Base-by-base conservation (phyloP, 2,329 filamentous ascomycete genomes). In the Aspergillus ochraceoroseus region DNA sequence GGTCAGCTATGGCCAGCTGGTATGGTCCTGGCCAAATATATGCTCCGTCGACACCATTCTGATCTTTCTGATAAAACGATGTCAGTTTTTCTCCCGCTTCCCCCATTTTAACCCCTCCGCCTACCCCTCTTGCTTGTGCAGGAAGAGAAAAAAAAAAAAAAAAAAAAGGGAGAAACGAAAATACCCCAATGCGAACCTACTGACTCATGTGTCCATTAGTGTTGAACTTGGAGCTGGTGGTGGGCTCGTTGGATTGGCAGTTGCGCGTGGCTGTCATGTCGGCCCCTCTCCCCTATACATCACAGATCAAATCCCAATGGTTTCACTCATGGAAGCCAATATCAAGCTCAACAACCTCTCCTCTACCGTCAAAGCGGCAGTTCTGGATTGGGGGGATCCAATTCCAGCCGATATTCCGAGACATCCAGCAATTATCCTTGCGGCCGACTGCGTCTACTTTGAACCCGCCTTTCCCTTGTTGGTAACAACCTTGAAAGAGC, bases 371-470 rank as follows among this genome's bases (percentile, higher is more conserved):
- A 71, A 73, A 49, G 78, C 87, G 11, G 70, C 77, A 39, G 71
- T 95, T 17, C 75, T 95, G 51, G 85, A 95, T 62, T 95, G 90
- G 90, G 75, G 74, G 12, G 57, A 66, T 20, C 56, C 69, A 61
- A 67, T 45, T 39, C 64, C 43, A 38, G 53, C 41, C 47, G 70
- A 35, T 22, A 60, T 68, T 22, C 64, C 63, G 14, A 38, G 49
- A 72, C 39, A 71, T 73, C 87, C 88, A 12, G 80, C 89, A 55
- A 73, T 95, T 40, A 81, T 98, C 41, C 75, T 96, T n/a, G 92
- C 92, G 3, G 90, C 89, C 27, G 92, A 96, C 64, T 96, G 90
- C 66, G 88, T 95, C 33, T 98, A 96, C 70, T 94, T 94, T 63
- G 92, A 96, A 65, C 88, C 90, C 2, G 87, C 92, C 1, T 96